Evolutionary conservation across 1,284 basidiomycete species (phyloP).

Genomic region (Malassezia pachydermatis): DNA sequence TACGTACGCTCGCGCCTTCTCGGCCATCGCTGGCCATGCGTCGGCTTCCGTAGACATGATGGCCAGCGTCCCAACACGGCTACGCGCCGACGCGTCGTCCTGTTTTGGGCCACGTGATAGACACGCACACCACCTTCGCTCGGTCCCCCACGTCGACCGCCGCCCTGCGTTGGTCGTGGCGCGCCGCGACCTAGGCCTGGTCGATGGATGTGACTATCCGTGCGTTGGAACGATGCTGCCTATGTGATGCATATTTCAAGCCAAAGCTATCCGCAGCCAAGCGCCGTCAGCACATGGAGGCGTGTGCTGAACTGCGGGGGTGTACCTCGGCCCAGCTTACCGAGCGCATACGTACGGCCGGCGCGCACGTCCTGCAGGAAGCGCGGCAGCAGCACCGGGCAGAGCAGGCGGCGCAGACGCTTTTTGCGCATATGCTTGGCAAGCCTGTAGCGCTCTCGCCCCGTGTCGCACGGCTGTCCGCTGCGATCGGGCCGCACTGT

Average conservation of each 20-base stretch:
- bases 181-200: background rate
- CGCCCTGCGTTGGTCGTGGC: background rate
- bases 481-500: background rate
- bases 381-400: background rate
- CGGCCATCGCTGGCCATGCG: background rate
- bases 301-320: background rate
- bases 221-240: slow-evolving; percentile 4
- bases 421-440: background rate
- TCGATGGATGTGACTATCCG: slow-evolving; percentile 5
- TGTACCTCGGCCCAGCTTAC: background rate
- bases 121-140: background rate
- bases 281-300: slow-evolving; percentile 9
- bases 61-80: background rate
- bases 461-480: background rate
- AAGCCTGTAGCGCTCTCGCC: background rate
- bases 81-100: background rate
- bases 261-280: background rate
- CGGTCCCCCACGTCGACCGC: too few species aligned
- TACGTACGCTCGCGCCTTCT: background rate
- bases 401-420: background rate
- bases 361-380: background rate
- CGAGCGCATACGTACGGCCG: background rate
- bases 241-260: slow-evolving; percentile 9
- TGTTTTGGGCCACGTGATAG: background rate
- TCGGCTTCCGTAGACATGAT: background rate